These are phyloP conservation scores for Cucumis melo DNA, from an alignment of 306 rosid species.

Conservation along the genomic window DNA sequence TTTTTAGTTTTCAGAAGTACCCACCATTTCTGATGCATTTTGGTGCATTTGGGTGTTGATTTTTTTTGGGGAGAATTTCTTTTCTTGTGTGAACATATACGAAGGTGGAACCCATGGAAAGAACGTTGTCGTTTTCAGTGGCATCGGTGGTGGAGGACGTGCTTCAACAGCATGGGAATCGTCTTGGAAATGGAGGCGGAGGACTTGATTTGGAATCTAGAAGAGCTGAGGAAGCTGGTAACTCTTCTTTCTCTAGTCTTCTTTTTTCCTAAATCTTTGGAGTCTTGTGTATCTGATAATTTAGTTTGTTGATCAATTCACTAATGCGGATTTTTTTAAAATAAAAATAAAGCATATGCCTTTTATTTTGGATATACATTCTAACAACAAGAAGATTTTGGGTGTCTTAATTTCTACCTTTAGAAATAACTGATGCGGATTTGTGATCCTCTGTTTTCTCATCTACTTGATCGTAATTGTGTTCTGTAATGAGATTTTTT, in stretches of 20 bases:
- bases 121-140: constrained; percentile 56
- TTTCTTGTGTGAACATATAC: constrained; percentile 13
- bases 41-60: not conserved
- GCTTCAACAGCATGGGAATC: constrained; percentile 70
- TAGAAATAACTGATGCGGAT: not conserved
- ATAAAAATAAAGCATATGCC: not conserved
- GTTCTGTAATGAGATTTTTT: not conserved
- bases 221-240: constrained; percentile 87
- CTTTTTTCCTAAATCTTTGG: not conserved
- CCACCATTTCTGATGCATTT: not conserved
- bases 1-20: not conserved
- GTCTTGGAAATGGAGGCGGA: constrained; percentile 25
- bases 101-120: constrained; percentile 7
- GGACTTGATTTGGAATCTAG: constrained; percentile 69
- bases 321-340: not conserved
- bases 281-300: not conserved
- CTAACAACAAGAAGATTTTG: not conserved
- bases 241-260: not conserved
- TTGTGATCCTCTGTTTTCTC: not conserved
- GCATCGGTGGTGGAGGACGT: constrained; percentile 79
- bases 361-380: not conserved
- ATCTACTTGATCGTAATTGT: not conserved
- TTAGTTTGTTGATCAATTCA: not conserved
- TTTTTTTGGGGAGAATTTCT: not conserved
- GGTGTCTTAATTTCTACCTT: not conserved